Conservation (phyloP, 2,329 filamentous ascomycete genomes). For the Xylariaceae sp. region DNA sequence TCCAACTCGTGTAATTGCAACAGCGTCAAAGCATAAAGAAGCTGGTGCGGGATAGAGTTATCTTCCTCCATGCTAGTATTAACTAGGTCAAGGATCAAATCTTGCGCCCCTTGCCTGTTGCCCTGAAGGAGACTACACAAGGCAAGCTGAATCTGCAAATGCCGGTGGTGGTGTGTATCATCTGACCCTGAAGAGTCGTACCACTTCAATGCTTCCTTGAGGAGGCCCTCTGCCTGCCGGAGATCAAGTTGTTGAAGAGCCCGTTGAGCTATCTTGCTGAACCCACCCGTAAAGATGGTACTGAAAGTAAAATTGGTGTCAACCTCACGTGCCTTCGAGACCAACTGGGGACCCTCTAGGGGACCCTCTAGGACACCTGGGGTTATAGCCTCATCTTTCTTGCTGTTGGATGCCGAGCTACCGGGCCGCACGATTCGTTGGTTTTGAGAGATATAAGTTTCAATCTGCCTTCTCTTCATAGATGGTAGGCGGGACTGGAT, state of each 20-base stretch:
- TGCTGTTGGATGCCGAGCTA: background rate
- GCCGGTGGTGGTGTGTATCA: conserved; percentile 19
- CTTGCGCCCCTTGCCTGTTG: conserved; percentile 19
- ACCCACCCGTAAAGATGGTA: conserved; percentile 23
- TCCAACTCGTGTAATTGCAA: conserved; percentile 27
- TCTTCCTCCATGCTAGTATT: conserved; percentile 12
- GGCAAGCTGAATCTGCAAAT: conserved; percentile 26
- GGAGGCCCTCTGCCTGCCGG: conserved; percentile 19
- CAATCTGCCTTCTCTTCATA: conserved; percentile 27
- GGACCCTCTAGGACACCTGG: background rate
- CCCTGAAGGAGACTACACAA: conserved; percentile 25
- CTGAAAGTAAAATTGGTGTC: conserved; percentile 16
- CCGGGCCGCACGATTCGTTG: conserved; percentile 4
- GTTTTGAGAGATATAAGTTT: conserved; percentile 24
- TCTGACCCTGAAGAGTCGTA: conserved; percentile 22
- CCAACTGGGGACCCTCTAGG: background rate
- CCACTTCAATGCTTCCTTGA: conserved; percentile 27
- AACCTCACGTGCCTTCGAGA: background rate
- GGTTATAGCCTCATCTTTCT: background rate
- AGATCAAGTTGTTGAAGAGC: conserved; percentile 28
- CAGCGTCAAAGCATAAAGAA: conserved; percentile 24
- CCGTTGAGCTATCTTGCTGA: conserved; percentile 27
- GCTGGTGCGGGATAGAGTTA: conserved; percentile 17
- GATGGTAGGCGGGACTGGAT: conserved; percentile 17
- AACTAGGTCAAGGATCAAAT: conserved; percentile 16